A percentile compares a stretch with the other conserved stretches of the same genome.
These are phyloP conservation scores for Scleroderma bovista DNA, from an alignment of 768 basidiomycete species.

Conservation along the genomic window DNA sequence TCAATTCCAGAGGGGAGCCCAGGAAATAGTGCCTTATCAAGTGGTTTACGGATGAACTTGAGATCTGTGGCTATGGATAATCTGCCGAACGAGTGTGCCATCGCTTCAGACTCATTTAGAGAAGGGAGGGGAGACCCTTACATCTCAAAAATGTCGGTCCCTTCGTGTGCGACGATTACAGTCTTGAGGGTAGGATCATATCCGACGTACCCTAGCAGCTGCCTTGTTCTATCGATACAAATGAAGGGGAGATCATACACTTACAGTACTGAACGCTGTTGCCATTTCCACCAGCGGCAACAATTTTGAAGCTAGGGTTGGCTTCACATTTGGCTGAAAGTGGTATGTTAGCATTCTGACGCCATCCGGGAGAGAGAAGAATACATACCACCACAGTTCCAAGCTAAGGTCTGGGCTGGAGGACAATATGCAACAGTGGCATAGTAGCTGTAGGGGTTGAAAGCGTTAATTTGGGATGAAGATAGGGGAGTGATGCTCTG, in stretches of 20 bases:
- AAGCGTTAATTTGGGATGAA: slow-evolving; percentile 32
- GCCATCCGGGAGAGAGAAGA: neutral
- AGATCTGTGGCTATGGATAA: slow-evolving; percentile 35
- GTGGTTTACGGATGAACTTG: slow-evolving; percentile 25
- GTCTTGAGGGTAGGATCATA: slow-evolving; percentile 29
- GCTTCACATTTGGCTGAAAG: slow-evolving; percentile 38
- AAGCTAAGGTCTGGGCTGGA: slow-evolving; percentile 33
- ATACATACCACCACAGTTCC: slow-evolving; percentile 44
- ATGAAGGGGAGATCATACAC: slow-evolving; percentile 3
- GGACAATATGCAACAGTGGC: slow-evolving; percentile 43
- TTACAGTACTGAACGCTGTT: slow-evolving; percentile 36
- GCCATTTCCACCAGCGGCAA: slow-evolving; percentile 43
- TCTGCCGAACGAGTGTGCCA: slow-evolving; percentile 25
- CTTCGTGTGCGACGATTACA: slow-evolving; percentile 41
- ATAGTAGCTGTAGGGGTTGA: slow-evolving; percentile 41
- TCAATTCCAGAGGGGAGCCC: slow-evolving; percentile 34
- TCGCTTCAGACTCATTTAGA: no score
- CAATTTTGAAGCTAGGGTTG: slow-evolving; percentile 40
- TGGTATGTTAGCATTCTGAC: no score
- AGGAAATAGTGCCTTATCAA: slow-evolving; percentile 39
- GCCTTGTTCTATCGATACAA: neutral
- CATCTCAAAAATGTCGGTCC: slow-evolving; percentile 35
- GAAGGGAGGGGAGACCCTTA: slow-evolving; percentile 5
- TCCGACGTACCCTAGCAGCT: slow-evolving; percentile 23
- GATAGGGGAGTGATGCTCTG: slow-evolving; percentile 32